Conservation (phyloP, 345 rosid species). For the Excoecaria cochinchinensis region DNA sequence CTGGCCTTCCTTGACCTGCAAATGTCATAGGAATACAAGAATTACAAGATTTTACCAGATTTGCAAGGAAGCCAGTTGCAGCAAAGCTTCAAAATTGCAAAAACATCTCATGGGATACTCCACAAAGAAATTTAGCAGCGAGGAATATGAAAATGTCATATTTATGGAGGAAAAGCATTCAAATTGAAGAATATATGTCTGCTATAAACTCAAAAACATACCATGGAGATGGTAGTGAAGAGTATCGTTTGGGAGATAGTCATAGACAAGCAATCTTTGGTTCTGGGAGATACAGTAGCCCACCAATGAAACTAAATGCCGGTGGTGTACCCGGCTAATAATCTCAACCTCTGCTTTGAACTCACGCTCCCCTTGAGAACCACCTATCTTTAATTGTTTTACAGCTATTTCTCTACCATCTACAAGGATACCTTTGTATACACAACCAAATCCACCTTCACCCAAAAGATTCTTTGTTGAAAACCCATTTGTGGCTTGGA, state of each 20-base stretch:
- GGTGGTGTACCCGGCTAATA: conserved; percentile 92
- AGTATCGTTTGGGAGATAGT: conserved; percentile 78
- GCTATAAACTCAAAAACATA: conserved; percentile 34
- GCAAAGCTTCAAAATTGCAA: conserved; percentile 3
- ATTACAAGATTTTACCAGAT: background rate
- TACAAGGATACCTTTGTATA: conserved; percentile 76
- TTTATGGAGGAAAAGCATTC: background rate
- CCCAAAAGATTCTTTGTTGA: conserved; percentile 75
- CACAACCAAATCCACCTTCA: conserved; percentile 99
- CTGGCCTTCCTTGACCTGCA: conserved; percentile 69
- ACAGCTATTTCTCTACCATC: conserved; percentile 93
- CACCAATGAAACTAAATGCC: conserved; percentile 94
- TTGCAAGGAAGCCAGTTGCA: background rate
- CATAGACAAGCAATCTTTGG: conserved; percentile 89
- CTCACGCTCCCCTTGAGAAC: conserved; percentile 96
- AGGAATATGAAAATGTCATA: background rate
- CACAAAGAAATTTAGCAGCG: background rate
- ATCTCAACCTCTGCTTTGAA: conserved; percentile 97
- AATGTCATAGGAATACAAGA: conserved; percentile 16
- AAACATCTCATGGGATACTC: background rate
- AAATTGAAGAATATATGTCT: background rate
- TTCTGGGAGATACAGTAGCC: conserved; percentile 88
- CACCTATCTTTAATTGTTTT: conserved; percentile 92
- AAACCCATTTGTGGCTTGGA: conserved; percentile 72
- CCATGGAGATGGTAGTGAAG: conserved; percentile 93